Base-by-base conservation (phyloP, 768 basidiomycete species). In the Tricholoma sp. region DNA sequence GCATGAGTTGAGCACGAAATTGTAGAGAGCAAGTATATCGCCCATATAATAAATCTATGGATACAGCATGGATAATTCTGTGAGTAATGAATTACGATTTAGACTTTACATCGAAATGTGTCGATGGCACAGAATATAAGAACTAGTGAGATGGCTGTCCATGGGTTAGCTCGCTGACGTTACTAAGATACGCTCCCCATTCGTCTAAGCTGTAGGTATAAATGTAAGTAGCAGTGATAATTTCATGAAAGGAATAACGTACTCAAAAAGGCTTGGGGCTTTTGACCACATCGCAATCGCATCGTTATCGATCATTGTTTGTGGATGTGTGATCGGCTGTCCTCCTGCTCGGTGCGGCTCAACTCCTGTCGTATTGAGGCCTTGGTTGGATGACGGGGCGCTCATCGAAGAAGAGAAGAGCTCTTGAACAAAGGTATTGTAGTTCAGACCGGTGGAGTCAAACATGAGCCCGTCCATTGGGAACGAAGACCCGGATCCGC, bases 211-310 rank as follows among this genome's bases (percentile, higher is more conserved):
- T 80, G 59, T 49, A 59, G 57, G 52, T 24, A 34, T 2, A 6
- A 31, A 48, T n/a, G 15, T 28, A 37, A 20, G 45, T 41, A 9
- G 32, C 42, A 29, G 24, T 37, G 31, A 47, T 15, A 17, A n/a
- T 2, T 28, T 8, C 12, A 28, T 28, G 6, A 2, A 31, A 29
- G 42, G 49, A 29, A 41, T 34, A 3, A 72, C 85, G 67, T 65
- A 88, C 86, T 84, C 83, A 61, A 85, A 85, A 15, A 82, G 79
- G 10, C 77, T 74, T 1, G 86, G 85, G n/a, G 84, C 82, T 57
- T 72, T 77, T 1, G 82, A 83, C 86, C 87, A 89, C 83, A 88
- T 85, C 28, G 79, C 76, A 49, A 84, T 77, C 39, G 81, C 77
- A 59, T 80, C 80, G 51, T 70, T 71, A 61, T 85, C 78, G 53